phyloP scores from a whole-genome alignment of 2,329 filamentous ascomycete species.

The Alternaria dauci region DNA sequence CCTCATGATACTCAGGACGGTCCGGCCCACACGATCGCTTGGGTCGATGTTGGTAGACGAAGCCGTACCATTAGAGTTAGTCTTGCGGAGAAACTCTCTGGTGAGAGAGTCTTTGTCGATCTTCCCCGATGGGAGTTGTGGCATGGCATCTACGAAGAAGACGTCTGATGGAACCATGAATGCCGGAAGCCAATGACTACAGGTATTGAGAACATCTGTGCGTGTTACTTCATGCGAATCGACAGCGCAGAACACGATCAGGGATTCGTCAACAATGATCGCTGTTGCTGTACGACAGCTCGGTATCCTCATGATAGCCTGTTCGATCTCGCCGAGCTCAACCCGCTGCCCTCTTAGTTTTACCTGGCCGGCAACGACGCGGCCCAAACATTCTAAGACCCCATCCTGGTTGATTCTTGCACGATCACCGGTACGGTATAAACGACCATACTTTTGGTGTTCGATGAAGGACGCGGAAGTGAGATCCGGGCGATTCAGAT shows the following conservation, averaged over 20 bases:
- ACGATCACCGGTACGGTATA: conserved; percentile 89
- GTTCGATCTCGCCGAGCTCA: conserved; percentile 71
- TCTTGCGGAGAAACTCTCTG: conserved; percentile 58
- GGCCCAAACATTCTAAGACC: conserved; percentile 81
- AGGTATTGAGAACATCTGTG: conserved; percentile 64
- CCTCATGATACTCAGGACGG: conserved; percentile 55
- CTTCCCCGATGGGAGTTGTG: conserved; percentile 83
- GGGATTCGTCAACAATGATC: conserved; percentile 69
- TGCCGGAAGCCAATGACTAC: conserved; percentile 76
- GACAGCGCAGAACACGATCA: conserved; percentile 78
- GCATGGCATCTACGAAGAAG: conserved; percentile 69
- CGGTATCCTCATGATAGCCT: conserved; percentile 40
- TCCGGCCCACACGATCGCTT: conserved; percentile 20
- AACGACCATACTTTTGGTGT: conserved; percentile 67
- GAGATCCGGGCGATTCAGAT: conserved; percentile 81
- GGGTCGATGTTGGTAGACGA: conserved; percentile 13
- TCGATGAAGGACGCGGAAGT: conserved; percentile 76
- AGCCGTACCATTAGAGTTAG: conserved; percentile 20
- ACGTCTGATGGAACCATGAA: conserved; percentile 87
- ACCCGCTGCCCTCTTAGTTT: conserved; percentile 86
- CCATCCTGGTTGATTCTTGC: conserved; percentile 73
- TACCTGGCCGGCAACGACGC: conserved; percentile 81
- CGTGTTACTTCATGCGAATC: conserved; percentile 54
- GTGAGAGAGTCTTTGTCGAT: conserved; percentile 74
- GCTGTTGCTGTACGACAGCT: conserved; percentile 70